Evolutionary conservation across 371 early-diverging fungal species (phyloP).

Genomic region (Nematocida sp.): DNA sequence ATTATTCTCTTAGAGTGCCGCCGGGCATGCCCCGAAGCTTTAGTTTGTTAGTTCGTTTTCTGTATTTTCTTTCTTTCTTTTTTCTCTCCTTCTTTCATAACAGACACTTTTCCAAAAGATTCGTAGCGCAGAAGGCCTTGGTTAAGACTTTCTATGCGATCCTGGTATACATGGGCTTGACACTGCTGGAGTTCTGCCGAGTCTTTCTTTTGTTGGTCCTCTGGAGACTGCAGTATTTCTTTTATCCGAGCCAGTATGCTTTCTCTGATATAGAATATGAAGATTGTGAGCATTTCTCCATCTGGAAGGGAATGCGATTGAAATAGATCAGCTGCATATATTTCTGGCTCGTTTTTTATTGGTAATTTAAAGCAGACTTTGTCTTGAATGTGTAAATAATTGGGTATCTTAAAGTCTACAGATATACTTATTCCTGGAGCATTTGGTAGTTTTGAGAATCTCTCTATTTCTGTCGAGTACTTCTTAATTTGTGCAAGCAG

Average conservation of each 20-base stretch:
- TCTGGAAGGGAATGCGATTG: constrained; percentile 13
- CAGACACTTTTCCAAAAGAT: background rate
- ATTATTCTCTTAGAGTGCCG: background rate
- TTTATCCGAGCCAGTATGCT: constrained; percentile 12
- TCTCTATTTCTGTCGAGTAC: constrained; percentile 29
- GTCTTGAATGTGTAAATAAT: constrained; percentile 23
- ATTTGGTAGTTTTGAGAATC: background rate
- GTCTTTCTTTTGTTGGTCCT: background rate
- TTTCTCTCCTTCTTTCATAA: constrained; percentile 6
- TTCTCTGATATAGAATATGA: constrained; percentile 47
- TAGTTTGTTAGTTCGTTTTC: too few relatives aligned
- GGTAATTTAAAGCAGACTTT: constrained; percentile 25
- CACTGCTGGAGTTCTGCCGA: background rate
- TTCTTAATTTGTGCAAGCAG: constrained; percentile 28
- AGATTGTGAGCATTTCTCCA: constrained; percentile 21
- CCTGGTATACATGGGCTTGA: background rate
- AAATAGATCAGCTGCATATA: constrained; percentile 51
- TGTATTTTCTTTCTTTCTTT: constrained; percentile 36
- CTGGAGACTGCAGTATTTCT: background rate
- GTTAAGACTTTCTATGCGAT: background rate
- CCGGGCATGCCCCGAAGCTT: too few relatives aligned
- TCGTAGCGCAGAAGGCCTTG: constrained; percentile 6
- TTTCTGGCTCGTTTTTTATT: constrained; percentile 36
- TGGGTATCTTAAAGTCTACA: constrained; percentile 32
- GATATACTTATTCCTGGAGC: background rate